Evolutionary conservation across 176 grass and related monocot species (phyloP).

Genomic region (Juncus inflexus): DNA sequence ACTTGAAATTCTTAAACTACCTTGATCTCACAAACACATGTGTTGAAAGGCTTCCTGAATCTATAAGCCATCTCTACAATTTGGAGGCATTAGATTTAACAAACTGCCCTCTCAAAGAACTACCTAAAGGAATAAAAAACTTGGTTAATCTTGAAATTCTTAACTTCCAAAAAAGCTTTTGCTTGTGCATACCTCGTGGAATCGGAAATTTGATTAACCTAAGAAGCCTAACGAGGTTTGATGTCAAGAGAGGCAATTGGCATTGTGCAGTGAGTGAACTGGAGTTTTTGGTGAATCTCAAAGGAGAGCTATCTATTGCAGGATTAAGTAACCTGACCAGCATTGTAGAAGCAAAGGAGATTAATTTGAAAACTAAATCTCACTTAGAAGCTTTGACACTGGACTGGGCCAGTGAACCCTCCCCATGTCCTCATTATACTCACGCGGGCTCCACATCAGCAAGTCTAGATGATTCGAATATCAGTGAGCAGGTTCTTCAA

Average conservation of each 20-base stretch:
- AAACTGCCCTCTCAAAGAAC: not conserved
- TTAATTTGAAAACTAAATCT: not conserved
- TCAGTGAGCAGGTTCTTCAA: slow-evolving; percentile 31
- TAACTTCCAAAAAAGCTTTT: not conserved
- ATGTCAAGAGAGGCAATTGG: slow-evolving; percentile 20
- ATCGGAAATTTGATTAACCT: slow-evolving; percentile 8
- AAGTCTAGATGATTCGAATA: not conserved
- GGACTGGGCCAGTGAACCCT: slow-evolving; percentile 11
- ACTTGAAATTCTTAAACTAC: not conserved
- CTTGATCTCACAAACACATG: slow-evolving; percentile 8
- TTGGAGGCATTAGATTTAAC: not conserved
- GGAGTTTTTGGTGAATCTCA: slow-evolving; percentile 32
- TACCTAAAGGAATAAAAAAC: slow-evolving; percentile 5
- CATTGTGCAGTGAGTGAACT: slow-evolving; percentile 32
- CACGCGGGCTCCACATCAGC: no score
- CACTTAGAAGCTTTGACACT: slow-evolving; percentile 1
- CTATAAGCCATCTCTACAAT: not conserved
- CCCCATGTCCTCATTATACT: not conserved
- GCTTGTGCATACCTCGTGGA: not conserved
- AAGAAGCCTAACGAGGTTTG: slow-evolving; percentile 25
- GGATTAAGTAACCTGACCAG: slow-evolving; percentile 27
- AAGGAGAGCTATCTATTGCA: slow-evolving; percentile 29
- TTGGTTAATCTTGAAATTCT: not conserved
- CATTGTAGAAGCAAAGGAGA: slow-evolving; percentile 6
- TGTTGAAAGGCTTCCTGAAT: not conserved